Evolutionary conservation across 805 yeast genomes (phyloP).

Genomic region (Nakazawaea wickerhamii): DNA sequence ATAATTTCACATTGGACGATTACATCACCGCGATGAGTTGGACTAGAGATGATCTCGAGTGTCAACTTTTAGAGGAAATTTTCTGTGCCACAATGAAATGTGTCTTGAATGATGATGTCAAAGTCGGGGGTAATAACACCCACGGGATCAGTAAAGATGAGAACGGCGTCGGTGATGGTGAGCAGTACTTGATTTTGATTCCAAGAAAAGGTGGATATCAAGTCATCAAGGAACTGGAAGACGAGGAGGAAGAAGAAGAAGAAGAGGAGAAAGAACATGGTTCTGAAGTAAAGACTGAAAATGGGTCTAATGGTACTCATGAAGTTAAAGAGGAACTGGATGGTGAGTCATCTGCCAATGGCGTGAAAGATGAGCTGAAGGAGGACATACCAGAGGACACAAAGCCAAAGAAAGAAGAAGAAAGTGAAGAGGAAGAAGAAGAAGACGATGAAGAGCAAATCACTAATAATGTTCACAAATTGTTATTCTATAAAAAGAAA

Average conservation of each 20-base stretch:
- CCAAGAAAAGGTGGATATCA: slow-evolving; percentile 16
- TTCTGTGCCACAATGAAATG: slow-evolving; percentile 61
- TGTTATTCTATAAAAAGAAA: slow-evolving; percentile 50
- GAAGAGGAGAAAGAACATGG: slow-evolving; percentile 16
- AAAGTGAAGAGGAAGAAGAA: slow-evolving; percentile 20
- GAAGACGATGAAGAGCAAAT: slow-evolving; percentile 26
- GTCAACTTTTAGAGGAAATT: slow-evolving; percentile 56
- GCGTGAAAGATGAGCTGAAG: slow-evolving; percentile 21
- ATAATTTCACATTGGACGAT: slow-evolving; percentile 76
- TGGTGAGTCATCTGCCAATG: slow-evolving; percentile 17
- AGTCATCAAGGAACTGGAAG: slow-evolving; percentile 19
- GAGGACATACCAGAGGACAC: slow-evolving; percentile 23
- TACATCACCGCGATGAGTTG: slow-evolving; percentile 53
- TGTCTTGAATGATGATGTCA: slow-evolving; percentile 41
- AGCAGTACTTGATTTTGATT: slow-evolving; percentile 11
- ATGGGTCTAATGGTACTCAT: slow-evolving; percentile 12
- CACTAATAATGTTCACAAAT: slow-evolving; percentile 38
- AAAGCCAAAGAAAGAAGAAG: slow-evolving; percentile 16
- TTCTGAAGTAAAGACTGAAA: background rate
- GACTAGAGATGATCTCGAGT: slow-evolving; percentile 38
- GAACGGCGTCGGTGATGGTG: slow-evolving; percentile 14
- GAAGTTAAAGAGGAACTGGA: slow-evolving; percentile 20
- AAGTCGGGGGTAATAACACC: slow-evolving; percentile 22
- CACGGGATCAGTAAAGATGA: slow-evolving; percentile 18
- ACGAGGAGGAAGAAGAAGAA: slow-evolving; percentile 19